phyloP scores from a whole-genome alignment of 2,329 filamentous ascomycete species.

The Emergomyces orientalis region DNA sequence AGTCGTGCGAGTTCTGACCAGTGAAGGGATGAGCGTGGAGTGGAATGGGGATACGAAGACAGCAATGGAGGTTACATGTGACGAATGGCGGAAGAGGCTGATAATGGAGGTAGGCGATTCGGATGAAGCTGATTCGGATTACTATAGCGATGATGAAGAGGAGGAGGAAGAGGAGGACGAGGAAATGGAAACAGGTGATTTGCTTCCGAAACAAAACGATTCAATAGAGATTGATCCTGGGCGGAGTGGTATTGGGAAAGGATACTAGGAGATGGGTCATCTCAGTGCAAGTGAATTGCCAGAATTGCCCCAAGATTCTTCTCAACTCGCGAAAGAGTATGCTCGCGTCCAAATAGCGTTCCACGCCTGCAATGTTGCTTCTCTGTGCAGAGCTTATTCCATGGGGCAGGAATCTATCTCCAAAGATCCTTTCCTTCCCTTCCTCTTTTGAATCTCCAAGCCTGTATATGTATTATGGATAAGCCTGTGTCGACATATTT shows the following conservation, averaged over 20 bases:
- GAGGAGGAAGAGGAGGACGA: background rate
- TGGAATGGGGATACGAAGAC: background rate
- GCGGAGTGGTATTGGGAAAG: too few relatives aligned
- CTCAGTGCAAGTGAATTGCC: background rate
- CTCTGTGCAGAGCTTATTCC: background rate
- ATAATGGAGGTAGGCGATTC: background rate
- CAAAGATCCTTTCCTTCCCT: background rate
- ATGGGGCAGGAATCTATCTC: background rate
- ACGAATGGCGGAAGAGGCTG: conserved; percentile 1
- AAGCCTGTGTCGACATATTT: background rate
- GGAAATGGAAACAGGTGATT: background rate
- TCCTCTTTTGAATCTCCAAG: background rate
- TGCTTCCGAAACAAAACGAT: too few relatives aligned
- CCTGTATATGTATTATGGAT: too few relatives aligned
- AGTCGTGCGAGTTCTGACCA: background rate
- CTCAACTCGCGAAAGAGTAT: background rate
- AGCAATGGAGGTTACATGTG: background rate
- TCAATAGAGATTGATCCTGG: too few relatives aligned
- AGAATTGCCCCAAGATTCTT: background rate
- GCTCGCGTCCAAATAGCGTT: background rate
- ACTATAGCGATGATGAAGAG: background rate
- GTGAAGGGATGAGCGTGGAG: background rate
- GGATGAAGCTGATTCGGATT: background rate
- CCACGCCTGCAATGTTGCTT: background rate
- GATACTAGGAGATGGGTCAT: too few relatives aligned